Evolutionary conservation across 768 basidiomycete genomes (phyloP), one percentile per base, ranked within the genome.

Genomic region (Boletus eberwhitei): DNA sequence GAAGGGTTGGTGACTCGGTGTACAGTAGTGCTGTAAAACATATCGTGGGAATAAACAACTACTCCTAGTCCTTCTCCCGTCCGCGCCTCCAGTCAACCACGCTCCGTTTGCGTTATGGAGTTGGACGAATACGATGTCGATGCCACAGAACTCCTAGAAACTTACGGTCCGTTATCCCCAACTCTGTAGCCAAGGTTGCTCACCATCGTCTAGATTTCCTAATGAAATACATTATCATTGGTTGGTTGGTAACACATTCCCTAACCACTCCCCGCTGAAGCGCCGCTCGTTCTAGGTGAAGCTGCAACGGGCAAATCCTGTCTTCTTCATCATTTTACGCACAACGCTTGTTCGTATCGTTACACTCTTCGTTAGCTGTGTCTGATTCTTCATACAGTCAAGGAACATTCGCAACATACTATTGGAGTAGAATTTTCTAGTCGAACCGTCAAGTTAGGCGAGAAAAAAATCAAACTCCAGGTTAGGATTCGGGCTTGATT

Each of bases 391-490:
- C 26, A 8, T 48, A n/a, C 64, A 97, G 94, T 95, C 80, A 96
- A 94, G 74, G 88, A 92, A 61, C 89, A 96, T 72, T 93, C 93
- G 6, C 90, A 95, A 74, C 97, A 98, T 71, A 98, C 97, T 14
- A 98, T 99, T 54, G 97, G 96, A 11, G 97, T 99, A 29, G 97
- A 98, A 68, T 98, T 99, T 69, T 93, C 93, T 17, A 96, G 93
- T 68, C 79, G 94, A 61, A 94, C 93, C 0, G 84, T 99, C 55
- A 88, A 88, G 64, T 79, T 98, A 22, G 95, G 91, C 48, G 94
- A 97, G 78, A 92, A 93, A 74, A 83, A 88, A 60, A 93, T 97
- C 61, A 98, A 97, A 72, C 80, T 98, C 37, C 96, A 98, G 84
- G 94, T 93, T 43, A 59, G 81, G 64, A 14, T 45, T 48, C 50